These are phyloP conservation scores for Cytospora piceae DNA, from an alignment of 2,329 filamentous ascomycete genomes.

Conservation along the genomic window DNA sequence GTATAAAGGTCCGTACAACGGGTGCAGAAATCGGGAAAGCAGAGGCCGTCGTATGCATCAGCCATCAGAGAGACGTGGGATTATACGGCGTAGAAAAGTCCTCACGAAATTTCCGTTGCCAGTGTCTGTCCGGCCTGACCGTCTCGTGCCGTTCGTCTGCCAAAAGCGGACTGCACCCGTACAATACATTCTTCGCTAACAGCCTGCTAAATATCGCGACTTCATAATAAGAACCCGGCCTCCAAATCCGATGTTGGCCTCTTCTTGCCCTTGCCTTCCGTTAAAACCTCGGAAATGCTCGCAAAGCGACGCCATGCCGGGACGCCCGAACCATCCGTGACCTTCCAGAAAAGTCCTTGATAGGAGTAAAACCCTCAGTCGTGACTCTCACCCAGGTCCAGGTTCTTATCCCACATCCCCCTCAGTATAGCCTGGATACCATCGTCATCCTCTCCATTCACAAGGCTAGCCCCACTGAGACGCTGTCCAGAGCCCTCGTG, in stretches of 20 bases:
- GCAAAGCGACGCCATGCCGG: constrained; percentile 9
- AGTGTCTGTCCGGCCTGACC: too few relatives aligned
- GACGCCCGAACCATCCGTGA: constrained; percentile 14
- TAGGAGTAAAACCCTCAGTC: constrained; percentile 39
- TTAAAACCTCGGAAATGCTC: background rate
- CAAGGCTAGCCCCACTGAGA: constrained; percentile 55
- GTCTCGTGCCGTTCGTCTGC: background rate
- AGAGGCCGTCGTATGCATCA: background rate
- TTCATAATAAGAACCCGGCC: background rate
- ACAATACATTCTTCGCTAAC: background rate
- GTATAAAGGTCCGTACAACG: background rate
- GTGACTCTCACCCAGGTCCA: constrained; percentile 60
- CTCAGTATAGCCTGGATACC: constrained; percentile 56
- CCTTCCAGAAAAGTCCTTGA: background rate
- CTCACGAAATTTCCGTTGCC: background rate
- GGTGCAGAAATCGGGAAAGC: too few relatives aligned
- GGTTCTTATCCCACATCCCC: constrained; percentile 65
- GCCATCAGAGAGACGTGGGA: too few relatives aligned
- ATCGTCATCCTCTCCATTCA: constrained; percentile 55
- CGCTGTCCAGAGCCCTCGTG: constrained; percentile 40
- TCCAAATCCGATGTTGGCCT: background rate
- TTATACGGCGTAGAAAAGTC: background rate
- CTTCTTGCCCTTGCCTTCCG: background rate
- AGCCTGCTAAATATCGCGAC: background rate
- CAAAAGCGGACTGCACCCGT: background rate